These are phyloP conservation scores for Boletus coccyginus DNA, from an alignment of 768 basidiomycete genomes.

Conservation along the genomic window DNA sequence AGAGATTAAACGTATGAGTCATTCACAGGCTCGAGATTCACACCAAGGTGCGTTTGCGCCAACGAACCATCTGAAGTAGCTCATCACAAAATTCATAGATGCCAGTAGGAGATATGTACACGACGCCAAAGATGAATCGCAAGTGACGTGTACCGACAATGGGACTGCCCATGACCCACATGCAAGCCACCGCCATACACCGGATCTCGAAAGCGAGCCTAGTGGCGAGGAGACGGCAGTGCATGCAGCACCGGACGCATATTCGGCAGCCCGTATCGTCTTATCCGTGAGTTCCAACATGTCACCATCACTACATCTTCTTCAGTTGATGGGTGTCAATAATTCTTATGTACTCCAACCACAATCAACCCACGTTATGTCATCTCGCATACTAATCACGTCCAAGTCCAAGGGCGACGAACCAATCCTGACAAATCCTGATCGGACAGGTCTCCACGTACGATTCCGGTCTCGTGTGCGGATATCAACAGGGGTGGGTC, in stretches of 20 bases:
- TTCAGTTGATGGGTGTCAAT: too few relatives aligned
- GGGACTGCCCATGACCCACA: not conserved
- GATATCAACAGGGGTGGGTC: slow-evolving; percentile 67
- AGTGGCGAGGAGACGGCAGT: slow-evolving; percentile 4
- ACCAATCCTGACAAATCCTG: slow-evolving; percentile 1
- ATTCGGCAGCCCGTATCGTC: not conserved
- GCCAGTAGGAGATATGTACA: not conserved
- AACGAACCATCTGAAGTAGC: not conserved
- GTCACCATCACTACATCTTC: too few relatives aligned
- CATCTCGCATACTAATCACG: slow-evolving; percentile 2
- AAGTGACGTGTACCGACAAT: not conserved
- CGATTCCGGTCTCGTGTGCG: slow-evolving; percentile 76
- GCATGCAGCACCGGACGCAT: not conserved
- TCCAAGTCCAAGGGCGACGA: slow-evolving; percentile 19
- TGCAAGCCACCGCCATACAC: slow-evolving; percentile 1
- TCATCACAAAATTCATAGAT: slow-evolving; percentile 13
- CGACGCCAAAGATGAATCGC: slow-evolving; percentile 9
- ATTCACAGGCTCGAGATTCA: slow-evolving; percentile 4
- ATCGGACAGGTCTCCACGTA: slow-evolving; percentile 36
- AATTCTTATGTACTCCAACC: too few relatives aligned
- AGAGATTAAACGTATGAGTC: slow-evolving; percentile 7
- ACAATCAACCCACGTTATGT: not conserved
- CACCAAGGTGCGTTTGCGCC: slow-evolving; percentile 11
- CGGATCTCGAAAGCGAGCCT: slow-evolving; percentile 12
- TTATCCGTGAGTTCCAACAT: slow-evolving; percentile 15